Evolutionary conservation across 2,329 filamentous ascomycete species (phyloP).

Genomic region (Lecanicillium sp.): DNA sequence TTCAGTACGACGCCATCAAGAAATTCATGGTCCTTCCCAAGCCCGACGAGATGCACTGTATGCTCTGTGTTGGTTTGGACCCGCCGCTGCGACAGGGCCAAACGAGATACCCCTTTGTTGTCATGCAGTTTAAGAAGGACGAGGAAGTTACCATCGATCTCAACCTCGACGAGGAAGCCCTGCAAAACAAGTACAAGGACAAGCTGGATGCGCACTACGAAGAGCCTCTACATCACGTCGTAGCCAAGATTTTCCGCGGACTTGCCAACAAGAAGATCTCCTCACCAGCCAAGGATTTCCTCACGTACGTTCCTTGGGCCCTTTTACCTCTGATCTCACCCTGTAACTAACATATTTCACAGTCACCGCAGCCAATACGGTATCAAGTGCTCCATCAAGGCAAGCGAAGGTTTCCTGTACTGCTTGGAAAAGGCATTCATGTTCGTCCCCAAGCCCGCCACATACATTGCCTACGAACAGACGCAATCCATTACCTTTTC

Average conservation of each 20-base stretch:
- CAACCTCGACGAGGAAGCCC: slow-evolving; percentile 86
- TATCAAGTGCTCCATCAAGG: slow-evolving; percentile 99
- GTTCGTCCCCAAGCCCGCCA: slow-evolving; percentile 97
- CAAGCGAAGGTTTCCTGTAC: slow-evolving; percentile 94
- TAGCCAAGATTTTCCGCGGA: slow-evolving; percentile 91
- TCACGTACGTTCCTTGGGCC: slow-evolving; percentile 46
- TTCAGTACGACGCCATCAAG: slow-evolving; percentile 95
- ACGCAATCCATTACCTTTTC: slow-evolving; percentile 90
- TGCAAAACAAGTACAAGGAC: slow-evolving; percentile 80
- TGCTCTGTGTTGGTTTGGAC: slow-evolving; percentile 91
- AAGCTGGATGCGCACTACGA: slow-evolving; percentile 88
- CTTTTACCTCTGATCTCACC: background rate
- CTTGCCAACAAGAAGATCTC: slow-evolving; percentile 93
- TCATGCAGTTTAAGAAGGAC: slow-evolving; percentile 98
- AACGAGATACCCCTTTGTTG: slow-evolving; percentile 94
- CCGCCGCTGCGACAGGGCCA: slow-evolving; percentile 94
- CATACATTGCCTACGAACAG: slow-evolving; percentile 93
- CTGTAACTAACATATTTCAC: slow-evolving; percentile 19
- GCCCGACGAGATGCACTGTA: slow-evolving; percentile 93
- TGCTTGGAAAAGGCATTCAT: slow-evolving; percentile 97
- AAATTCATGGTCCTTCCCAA: slow-evolving; percentile 98
- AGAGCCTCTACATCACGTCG: slow-evolving; percentile 84
- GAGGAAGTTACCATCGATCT: slow-evolving; percentile 95
- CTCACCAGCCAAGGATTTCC: slow-evolving; percentile 88
- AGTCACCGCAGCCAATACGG: slow-evolving; percentile 87